Evolutionary conservation across 345 rosid species (phyloP), one percentile per base, ranked within the genome.

Genomic region (Boechera divaricarpa): DNA sequence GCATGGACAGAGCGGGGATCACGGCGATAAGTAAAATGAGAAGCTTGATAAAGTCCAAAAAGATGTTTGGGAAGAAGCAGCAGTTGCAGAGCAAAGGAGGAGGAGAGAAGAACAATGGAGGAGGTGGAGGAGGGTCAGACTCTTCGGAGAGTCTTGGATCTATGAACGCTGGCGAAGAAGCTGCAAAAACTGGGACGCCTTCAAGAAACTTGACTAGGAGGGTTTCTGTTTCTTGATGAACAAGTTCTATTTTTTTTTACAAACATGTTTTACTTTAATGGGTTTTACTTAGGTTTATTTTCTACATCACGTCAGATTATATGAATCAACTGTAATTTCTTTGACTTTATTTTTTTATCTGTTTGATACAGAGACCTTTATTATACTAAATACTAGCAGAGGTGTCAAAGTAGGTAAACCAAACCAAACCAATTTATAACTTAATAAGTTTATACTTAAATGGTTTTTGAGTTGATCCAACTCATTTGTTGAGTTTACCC

Each of bases 91-190:
- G 65, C 12, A 60, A 58, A 78, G 74, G 64, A 77, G 72, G 80
- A 59, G 74, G 29, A 44, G 63, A 54, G 28, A 85, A 85, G 85
- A 83, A 87, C 18, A 75, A 76, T 73, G 89, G 85, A 76, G 88
- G 89, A 24, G 86, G 84, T 11, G 87, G 85, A 31, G 87, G 91
- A 35, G 92, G 96, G 8, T 92, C 98, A 2, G 98, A 90, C 70
- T 92, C 98, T 5, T 87, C 96, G 0, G 98, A 86, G 36, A 83
- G 91, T 64, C 83, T 85, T 24, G 93, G 88, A 45, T 90, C 94
- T 33, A 80, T 85, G 41, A 82, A 81, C 21, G 54, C 68, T 51
- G 54, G 21, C 5, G 79, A 86, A 0, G 98, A 89, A 60, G 85
- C 83, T 39, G 81, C 74, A 3, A 71, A 77, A 60, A 89, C 88